A percentile compares a stretch with the other conserved stretches of the same genome.
Conservation (phyloP, 2,329 filamentous ascomycete genomes). For the Teratosphaeria nubilosa region DNA sequence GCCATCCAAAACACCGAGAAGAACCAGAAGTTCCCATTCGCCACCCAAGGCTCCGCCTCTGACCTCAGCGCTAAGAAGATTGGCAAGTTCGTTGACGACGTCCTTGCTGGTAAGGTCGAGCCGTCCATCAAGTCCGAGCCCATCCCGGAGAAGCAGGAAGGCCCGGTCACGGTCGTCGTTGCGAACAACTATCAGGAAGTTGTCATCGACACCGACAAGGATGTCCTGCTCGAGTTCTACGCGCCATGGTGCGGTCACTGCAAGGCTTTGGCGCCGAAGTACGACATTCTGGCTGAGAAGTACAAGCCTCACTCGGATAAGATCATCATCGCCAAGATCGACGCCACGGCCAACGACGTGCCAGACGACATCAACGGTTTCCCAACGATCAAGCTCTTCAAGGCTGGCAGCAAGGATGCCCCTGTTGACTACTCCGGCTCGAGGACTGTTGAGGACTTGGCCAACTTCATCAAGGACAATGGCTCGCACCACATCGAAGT, state of each 20-base stretch:
- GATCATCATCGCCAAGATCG: slow-evolving; percentile 75
- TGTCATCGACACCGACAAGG: slow-evolving; percentile 88
- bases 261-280: slow-evolving; percentile 59
- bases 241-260: slow-evolving; percentile 72
- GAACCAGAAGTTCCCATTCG: slow-evolving; percentile 92
- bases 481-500: slow-evolving; percentile 71
- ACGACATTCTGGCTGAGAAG: slow-evolving; percentile 52
- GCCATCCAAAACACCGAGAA: slow-evolving; percentile 92
- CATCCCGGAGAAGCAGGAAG: slow-evolving; percentile 86
- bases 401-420: slow-evolving; percentile 75
- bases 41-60: slow-evolving; percentile 56
- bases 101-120: slow-evolving; percentile 75
- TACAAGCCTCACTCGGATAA: slow-evolving; percentile 45
- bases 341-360: slow-evolving; percentile 91
- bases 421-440: slow-evolving; percentile 80
- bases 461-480: slow-evolving; percentile 87
- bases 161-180: slow-evolving; percentile 76
- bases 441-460: slow-evolving; percentile 83
- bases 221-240: slow-evolving; percentile 97
- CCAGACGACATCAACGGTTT: slow-evolving; percentile 95
- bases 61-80: slow-evolving; percentile 66
- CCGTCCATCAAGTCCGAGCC: slow-evolving; percentile 98
- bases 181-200: slow-evolving; percentile 89
- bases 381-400: slow-evolving; percentile 98
- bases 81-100: slow-evolving; percentile 75